Base-by-base conservation (phyloP, 306 rosid species). In the Lagenaria siceraria region DNA sequence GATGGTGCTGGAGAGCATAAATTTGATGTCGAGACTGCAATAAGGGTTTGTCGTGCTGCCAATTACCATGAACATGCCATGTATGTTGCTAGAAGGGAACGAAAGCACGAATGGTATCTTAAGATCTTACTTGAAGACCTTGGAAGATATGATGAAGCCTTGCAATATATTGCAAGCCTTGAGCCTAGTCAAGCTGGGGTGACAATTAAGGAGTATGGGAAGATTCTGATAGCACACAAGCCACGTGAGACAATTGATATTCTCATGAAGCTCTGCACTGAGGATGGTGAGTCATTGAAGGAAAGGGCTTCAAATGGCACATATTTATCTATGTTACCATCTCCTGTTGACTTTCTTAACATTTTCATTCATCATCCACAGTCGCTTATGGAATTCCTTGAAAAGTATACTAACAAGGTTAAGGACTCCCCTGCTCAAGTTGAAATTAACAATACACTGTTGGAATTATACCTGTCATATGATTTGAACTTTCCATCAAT, bases 91-190 rank as follows among this genome's bases (percentile, higher is more conserved):
- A 95, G 88, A 90, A 95, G 88, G 84, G 93, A 95, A 22, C 91
- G 96, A 83, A 89, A 90, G 86, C 99, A 95, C 68, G 97, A 95
- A 81, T 88, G 91, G 97, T 92, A 95, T 86, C 87, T 95, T 84
- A 95, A 95, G 87, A 95, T 95, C 79, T 87, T 95, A 82, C 99
- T 95, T 87, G 99, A 95, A 88, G 99, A 95, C 79, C 99, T 95
- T 87, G 97, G 97, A 74, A 85, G 91, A 49, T 95, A 90, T 86
- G 99, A 95, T 40, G 99, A 95, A 82, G 97, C 99, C 46, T 85
- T 95, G 90, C 88, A 58, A 63, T 95, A 95, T 81, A 89, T 95
- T 80, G 88, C 97, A 63, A 86, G 97, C 84, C 97, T 95, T 75
- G 96, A 95, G 83, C 79, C 93, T 75, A 89, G 91, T 83, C 99